Percentiles rank a stretch among this genome's conserved stretches.
Conservation (phyloP, 2,329 filamentous ascomycete species). For the Cercospora sojina region DNA sequence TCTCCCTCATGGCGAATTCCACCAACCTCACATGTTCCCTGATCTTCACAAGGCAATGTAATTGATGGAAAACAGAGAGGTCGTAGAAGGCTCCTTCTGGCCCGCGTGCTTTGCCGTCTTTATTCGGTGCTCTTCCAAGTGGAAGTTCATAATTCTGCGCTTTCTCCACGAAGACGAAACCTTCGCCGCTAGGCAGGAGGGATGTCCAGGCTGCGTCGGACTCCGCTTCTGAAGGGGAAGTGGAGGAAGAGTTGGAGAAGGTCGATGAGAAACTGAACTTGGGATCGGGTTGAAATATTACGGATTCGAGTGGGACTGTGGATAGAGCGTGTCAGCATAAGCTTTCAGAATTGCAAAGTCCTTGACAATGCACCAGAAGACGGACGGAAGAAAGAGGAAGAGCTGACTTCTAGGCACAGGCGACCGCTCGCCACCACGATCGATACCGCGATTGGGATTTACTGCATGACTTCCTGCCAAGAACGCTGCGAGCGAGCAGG, state of each 20-base stretch:
- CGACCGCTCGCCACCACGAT: neutral
- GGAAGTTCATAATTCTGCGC: constrained; percentile 28
- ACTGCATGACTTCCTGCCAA: neutral
- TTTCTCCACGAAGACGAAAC: constrained; percentile 36
- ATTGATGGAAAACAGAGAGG: constrained; percentile 39
- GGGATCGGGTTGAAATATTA: constrained; percentile 30
- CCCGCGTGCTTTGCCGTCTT: neutral
- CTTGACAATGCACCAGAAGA: neutral
- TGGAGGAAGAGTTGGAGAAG: constrained; percentile 24
- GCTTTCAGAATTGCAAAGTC: neutral
- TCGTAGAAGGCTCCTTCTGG: constrained; percentile 34
- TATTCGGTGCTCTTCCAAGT: constrained; percentile 29
- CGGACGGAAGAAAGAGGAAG: neutral
- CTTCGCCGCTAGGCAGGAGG: constrained; percentile 35
- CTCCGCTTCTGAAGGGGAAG: constrained; percentile 7
- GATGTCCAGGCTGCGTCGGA: constrained; percentile 34
- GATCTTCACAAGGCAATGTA: constrained; percentile 38
- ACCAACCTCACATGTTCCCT: constrained; percentile 63
- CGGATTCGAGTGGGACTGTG: neutral
- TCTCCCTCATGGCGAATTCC: constrained; percentile 14
- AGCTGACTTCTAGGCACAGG: neutral
- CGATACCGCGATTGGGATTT: neutral
- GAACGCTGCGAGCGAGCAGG: neutral
- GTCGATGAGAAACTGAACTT: neutral
- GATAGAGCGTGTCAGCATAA: neutral